These are phyloP conservation scores for Mycena latifolia DNA, from an alignment of 768 basidiomycete species.

Conservation along the genomic window DNA sequence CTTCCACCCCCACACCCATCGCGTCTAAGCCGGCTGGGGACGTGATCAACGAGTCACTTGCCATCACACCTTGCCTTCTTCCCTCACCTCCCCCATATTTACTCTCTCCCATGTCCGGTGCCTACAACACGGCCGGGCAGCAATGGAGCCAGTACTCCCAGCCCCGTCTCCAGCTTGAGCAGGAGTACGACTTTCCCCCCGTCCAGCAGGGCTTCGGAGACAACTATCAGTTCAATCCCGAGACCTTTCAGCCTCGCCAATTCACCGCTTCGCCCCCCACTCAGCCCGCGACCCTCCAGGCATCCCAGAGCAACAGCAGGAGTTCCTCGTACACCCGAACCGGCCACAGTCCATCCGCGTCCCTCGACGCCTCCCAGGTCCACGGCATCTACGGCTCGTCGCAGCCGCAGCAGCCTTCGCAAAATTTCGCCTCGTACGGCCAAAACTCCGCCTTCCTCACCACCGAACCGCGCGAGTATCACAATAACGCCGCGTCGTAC, in stretches of 20 bases:
- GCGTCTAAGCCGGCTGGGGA: not conserved
- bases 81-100: not conserved
- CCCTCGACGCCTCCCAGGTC: conserved; percentile 14
- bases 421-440: conserved; percentile 15
- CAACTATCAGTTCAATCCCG: conserved; percentile 31
- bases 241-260: conserved; percentile 34
- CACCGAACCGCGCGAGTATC: conserved; percentile 33
- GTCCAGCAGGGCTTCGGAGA: conserved; percentile 24
- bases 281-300: conserved; percentile 12
- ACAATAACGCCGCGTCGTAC: conserved; percentile 30
- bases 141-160: conserved; percentile 27
- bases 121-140: conserved; percentile 17
- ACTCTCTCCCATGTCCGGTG: conserved; percentile 17
- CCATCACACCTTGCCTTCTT: not conserved
- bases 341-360: conserved; percentile 29
- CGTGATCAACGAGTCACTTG: not conserved
- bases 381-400: not conserved
- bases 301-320: conserved; percentile 5
- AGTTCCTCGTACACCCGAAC: conserved; percentile 20
- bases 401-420: conserved; percentile 8
- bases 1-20: not conserved
- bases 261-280: conserved; percentile 19
- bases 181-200: conserved; percentile 44
- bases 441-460: conserved; percentile 31
- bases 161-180: conserved; percentile 51